Percentiles rank a stretch among this genome's conserved stretches.
Evolutionary conservation across 495 filamentous ascomycete genomes (phyloP).

Genomic region (Penicilliopsis zonata): DNA sequence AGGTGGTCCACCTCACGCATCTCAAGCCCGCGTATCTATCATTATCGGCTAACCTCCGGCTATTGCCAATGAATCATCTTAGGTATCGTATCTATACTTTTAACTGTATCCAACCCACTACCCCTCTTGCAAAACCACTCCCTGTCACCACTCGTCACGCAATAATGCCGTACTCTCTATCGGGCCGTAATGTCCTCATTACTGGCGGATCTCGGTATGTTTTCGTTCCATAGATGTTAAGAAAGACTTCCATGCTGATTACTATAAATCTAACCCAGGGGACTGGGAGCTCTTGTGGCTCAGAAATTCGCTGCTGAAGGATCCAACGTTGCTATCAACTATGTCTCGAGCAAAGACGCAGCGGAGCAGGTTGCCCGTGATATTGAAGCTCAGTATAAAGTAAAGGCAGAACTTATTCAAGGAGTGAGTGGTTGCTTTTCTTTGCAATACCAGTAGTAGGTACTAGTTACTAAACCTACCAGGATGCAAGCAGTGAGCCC

Average conservation of each 20-base stretch:
- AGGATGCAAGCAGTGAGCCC: slow-evolving; percentile 46
- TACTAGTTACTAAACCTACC: background rate
- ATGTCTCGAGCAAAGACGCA: slow-evolving; percentile 37
- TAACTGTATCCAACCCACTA: too few relatives aligned
- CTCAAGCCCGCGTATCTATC: too few relatives aligned
- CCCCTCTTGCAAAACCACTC: too few relatives aligned
- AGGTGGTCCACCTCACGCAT: too few relatives aligned
- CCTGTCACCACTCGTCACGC: too few relatives aligned
- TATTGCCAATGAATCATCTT: too few relatives aligned
- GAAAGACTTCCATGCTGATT: background rate
- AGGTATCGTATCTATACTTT: too few relatives aligned
- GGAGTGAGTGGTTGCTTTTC: slow-evolving; percentile 32
- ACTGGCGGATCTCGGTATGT: slow-evolving; percentile 56
- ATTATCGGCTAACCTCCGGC: too few relatives aligned
- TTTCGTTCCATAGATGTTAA: background rate
- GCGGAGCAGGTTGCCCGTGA: slow-evolving; percentile 44
- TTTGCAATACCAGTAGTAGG: background rate
- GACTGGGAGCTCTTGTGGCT: slow-evolving; percentile 51
- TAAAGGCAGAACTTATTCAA: slow-evolving; percentile 45
- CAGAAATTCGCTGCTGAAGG: slow-evolving; percentile 56
- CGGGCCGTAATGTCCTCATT: slow-evolving; percentile 51
- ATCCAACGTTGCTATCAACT: slow-evolving; percentile 61
- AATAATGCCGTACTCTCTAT: slow-evolving; percentile 50
- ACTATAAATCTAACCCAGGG: slow-evolving; percentile 36
- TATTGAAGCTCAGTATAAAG: slow-evolving; percentile 35